Conservation (phyloP, 1,284 basidiomycete species). For the Malassezia vespertilionis region DNA sequence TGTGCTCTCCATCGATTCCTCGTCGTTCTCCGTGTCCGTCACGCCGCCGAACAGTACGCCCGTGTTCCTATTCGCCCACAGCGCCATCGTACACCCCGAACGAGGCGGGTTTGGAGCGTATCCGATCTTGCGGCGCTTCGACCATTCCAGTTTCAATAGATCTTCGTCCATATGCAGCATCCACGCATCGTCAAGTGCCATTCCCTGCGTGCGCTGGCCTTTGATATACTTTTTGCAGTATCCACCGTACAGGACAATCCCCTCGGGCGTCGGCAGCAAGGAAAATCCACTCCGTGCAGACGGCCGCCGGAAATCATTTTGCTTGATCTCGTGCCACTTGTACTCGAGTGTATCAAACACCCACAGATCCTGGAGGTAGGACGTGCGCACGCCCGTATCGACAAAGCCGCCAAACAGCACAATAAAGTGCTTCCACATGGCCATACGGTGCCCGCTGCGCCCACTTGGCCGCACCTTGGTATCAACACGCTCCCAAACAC, state of each 20-base stretch:
- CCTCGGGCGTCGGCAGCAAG: constrained; percentile 67
- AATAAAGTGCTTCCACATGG: constrained; percentile 72
- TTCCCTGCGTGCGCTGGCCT: constrained; percentile 69
- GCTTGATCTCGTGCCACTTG: constrained; percentile 70
- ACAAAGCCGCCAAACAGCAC: constrained; percentile 79
- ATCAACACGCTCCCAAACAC: constrained; percentile 81
- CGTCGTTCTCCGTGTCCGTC: constrained; percentile 72
- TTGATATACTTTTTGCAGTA: constrained; percentile 86
- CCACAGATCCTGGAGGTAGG: constrained; percentile 78
- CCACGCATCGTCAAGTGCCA: constrained; percentile 86
- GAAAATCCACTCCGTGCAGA: constrained; percentile 59
- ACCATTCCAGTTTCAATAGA: constrained; percentile 59
- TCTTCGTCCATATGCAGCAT: constrained; percentile 56
- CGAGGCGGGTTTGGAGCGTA: constrained; percentile 50
- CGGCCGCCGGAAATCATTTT: constrained; percentile 37
- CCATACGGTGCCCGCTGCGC: constrained; percentile 73
- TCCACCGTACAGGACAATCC: constrained; percentile 73
- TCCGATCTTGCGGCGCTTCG: constrained; percentile 66
- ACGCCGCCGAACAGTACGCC: constrained; percentile 85
- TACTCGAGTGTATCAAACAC: constrained; percentile 77
- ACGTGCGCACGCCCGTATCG: constrained; percentile 62
- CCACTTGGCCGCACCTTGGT: constrained; percentile 69
- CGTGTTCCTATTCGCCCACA: constrained; percentile 58
- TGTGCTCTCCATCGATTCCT: constrained; percentile 63
- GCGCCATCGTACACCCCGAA: constrained; percentile 72